These are phyloP conservation scores for Starmerella geochares DNA, from an alignment of 805 yeast species.

Conservation along the genomic window DNA sequence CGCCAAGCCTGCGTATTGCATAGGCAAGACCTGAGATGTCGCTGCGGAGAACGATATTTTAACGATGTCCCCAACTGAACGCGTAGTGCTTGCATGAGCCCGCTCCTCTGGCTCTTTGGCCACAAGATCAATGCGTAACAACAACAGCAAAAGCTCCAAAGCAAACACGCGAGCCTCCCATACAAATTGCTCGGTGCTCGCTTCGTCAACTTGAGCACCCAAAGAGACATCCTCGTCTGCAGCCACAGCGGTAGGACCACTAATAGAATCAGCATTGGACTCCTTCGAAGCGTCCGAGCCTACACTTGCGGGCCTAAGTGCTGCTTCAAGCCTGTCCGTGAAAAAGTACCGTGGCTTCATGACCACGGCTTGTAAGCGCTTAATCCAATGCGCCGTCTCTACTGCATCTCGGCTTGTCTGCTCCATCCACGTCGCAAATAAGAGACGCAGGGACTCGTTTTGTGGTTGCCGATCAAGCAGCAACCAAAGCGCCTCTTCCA, in stretches of 20 bases:
- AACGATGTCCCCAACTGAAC: slow-evolving; percentile 46
- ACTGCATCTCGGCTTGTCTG: slow-evolving; percentile 30
- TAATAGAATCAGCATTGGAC: not conserved
- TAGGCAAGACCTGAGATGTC: slow-evolving; percentile 51
- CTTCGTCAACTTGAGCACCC: slow-evolving; percentile 21
- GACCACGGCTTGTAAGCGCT: slow-evolving; percentile 38
- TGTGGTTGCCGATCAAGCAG: slow-evolving; percentile 40
- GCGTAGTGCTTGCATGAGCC: slow-evolving; percentile 25
- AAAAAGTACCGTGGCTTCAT: slow-evolving; percentile 28
- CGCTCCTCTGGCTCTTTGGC: slow-evolving; percentile 23
- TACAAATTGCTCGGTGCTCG: slow-evolving; percentile 32
- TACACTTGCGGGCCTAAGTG: not conserved
- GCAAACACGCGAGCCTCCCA: slow-evolving; percentile 40
- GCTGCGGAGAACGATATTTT: slow-evolving; percentile 73
- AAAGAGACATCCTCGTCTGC: slow-evolving; percentile 36
- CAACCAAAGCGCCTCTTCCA: slow-evolving; percentile 53
- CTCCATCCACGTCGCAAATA: slow-evolving; percentile 54
- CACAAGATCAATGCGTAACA: slow-evolving; percentile 24
- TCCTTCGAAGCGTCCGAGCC: not conserved
- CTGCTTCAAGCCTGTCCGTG: slow-evolving; percentile 1
- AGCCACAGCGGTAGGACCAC: slow-evolving; percentile 33
- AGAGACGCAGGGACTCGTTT: slow-evolving; percentile 37
- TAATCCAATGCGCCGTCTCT: slow-evolving; percentile 41
- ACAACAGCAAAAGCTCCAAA: slow-evolving; percentile 30
- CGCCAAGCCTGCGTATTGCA: slow-evolving; percentile 56